Conservation (phyloP, 2,329 filamentous ascomycete genomes). For the Bipolaris sorokiniana region DNA sequence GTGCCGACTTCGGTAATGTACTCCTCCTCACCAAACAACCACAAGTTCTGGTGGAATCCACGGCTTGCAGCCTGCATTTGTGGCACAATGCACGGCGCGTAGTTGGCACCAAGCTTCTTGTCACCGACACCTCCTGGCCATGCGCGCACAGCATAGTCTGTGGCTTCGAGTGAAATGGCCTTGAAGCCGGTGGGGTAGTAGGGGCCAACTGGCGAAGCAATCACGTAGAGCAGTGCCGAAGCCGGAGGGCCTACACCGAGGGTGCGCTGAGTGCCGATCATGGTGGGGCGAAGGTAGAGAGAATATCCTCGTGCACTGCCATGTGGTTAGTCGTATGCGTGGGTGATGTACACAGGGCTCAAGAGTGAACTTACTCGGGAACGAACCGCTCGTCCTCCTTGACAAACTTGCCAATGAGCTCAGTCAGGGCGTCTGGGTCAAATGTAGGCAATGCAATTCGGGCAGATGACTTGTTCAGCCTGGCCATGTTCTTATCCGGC, state of each 20-base stretch:
- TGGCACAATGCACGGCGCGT: conserved; percentile 97
- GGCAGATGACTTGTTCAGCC: conserved; percentile 87
- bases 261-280: conserved; percentile 96
- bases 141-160: conserved; percentile 93
- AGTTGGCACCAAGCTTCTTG: conserved; percentile 98
- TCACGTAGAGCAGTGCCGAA: conserved; percentile 90
- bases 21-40: conserved; percentile 95
- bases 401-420: conserved; percentile 80
- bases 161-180: conserved; percentile 92
- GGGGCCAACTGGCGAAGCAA: conserved; percentile 93
- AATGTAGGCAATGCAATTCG: conserved; percentile 94
- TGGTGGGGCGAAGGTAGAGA: conserved; percentile 91
- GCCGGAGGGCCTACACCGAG: conserved; percentile 92
- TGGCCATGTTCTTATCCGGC: conserved; percentile 94
- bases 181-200: conserved; percentile 99
- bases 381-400: conserved; percentile 89
- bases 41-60: conserved; percentile 97
- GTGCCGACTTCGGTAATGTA: conserved; percentile 97
- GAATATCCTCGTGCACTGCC: conserved; percentile 77
- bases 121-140: conserved; percentile 98
- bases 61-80: conserved; percentile 89
- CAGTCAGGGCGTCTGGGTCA: conserved; percentile 72
- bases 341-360: background rate
- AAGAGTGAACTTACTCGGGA: conserved; percentile 64
- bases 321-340: conserved; percentile 14